A percentile compares a stretch with the other conserved stretches of the same genome.
Conservation (phyloP, 495 filamentous ascomycete species). For the Aspergillus sclerotiicarbonarius region DNA sequence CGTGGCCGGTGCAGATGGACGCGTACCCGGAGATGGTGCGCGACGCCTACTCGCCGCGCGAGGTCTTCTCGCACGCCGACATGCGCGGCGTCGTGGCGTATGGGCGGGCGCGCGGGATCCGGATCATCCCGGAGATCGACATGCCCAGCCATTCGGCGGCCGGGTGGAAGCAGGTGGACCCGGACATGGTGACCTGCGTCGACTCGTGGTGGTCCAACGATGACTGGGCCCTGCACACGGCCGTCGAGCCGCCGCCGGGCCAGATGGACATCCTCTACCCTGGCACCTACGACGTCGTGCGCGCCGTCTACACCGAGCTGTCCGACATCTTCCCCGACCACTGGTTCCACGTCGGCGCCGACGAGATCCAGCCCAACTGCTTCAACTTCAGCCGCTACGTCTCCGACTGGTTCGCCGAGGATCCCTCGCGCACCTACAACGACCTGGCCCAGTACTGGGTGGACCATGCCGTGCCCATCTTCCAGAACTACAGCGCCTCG, state of each 20-base stretch:
- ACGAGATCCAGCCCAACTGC: slow-evolving; percentile 53
- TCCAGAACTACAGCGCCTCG: slow-evolving; percentile 34
- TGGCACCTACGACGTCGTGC: slow-evolving; percentile 52
- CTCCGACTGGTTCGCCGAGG: slow-evolving; percentile 47
- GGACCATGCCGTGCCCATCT: slow-evolving; percentile 54
- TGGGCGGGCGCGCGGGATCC: slow-evolving; percentile 45
- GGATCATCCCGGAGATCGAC: slow-evolving; percentile 51
- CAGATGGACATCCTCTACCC: slow-evolving; percentile 56
- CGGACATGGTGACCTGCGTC: slow-evolving; percentile 48
- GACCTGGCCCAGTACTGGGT: slow-evolving; percentile 56
- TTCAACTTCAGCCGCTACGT: slow-evolving; percentile 53
- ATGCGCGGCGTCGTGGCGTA: slow-evolving; percentile 45
- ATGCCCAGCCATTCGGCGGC: slow-evolving; percentile 52
- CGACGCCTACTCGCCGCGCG: slow-evolving; percentile 51
- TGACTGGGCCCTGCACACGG: slow-evolving; percentile 48
- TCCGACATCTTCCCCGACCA: slow-evolving; percentile 51
- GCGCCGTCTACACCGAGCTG: slow-evolving; percentile 52
- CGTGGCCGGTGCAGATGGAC: slow-evolving; percentile 50
- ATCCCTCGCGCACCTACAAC: slow-evolving; percentile 49
- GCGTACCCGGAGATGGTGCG: slow-evolving; percentile 52
- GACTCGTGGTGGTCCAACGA: slow-evolving; percentile 60
- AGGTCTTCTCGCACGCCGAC: slow-evolving; percentile 40
- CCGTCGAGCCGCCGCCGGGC: slow-evolving; percentile 55
- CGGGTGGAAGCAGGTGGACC: slow-evolving; percentile 56
- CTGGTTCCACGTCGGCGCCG: slow-evolving; percentile 56